phyloP scores from a whole-genome alignment of 805 yeast genomes.

The Hanseniaspora pseudoguilliermondii region DNA sequence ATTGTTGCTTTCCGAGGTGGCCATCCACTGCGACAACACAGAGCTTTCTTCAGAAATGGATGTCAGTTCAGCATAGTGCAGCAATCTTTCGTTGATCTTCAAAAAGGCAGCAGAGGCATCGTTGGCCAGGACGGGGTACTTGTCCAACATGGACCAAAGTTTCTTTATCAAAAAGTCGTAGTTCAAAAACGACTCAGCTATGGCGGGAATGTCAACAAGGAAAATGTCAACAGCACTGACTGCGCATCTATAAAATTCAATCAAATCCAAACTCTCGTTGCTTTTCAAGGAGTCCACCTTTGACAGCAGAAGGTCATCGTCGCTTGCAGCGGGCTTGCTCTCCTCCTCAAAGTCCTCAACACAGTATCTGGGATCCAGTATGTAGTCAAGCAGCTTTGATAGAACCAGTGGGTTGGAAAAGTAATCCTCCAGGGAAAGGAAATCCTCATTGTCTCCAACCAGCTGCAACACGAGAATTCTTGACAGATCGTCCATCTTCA shows the following conservation, averaged over 20 bases:
- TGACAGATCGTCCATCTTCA: slow-evolving; percentile 63
- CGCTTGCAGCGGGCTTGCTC: slow-evolving; percentile 14
- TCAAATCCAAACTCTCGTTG: slow-evolving; percentile 18
- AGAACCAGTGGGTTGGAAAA: slow-evolving; percentile 68
- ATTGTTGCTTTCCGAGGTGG: slow-evolving; percentile 29
- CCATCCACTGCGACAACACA: slow-evolving; percentile 28
- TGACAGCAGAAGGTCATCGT: slow-evolving; percentile 21
- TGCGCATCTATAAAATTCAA: slow-evolving; percentile 25
- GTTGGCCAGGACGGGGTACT: slow-evolving; percentile 53
- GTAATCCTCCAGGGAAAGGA: slow-evolving; percentile 55
- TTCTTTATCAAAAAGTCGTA: slow-evolving; percentile 48
- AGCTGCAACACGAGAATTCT: slow-evolving; percentile 45
- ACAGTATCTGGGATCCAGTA: slow-evolving; percentile 31
- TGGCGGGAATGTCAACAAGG: slow-evolving; percentile 85
- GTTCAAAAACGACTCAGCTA: slow-evolving; percentile 81
- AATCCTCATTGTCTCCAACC: slow-evolving; percentile 8
- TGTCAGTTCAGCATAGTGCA: slow-evolving; percentile 34
- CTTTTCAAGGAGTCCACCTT: background rate
- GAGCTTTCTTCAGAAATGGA: slow-evolving; percentile 51
- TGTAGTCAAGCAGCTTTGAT: slow-evolving; percentile 51
- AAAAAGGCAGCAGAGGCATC: slow-evolving; percentile 76
- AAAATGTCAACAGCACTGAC: slow-evolving; percentile 78
- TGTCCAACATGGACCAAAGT: slow-evolving; percentile 71
- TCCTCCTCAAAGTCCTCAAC: slow-evolving; percentile 12
- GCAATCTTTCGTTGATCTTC: slow-evolving; percentile 77